These are phyloP conservation scores for Medicago lupulina DNA, from an alignment of 306 rosid species.

Conservation along the genomic window DNA sequence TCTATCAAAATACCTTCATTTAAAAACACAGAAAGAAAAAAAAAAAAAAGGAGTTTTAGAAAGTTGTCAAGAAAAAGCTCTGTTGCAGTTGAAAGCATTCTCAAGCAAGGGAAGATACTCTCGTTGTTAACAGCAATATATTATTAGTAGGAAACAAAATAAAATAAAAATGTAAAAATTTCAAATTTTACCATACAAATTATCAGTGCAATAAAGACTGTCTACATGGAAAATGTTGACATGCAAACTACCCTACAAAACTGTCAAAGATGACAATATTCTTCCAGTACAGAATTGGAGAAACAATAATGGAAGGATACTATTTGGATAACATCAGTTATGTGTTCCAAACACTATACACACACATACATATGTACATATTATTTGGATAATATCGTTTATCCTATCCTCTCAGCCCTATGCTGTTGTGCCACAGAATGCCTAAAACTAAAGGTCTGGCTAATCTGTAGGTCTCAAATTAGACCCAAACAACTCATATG, in stretches of 20 bases:
- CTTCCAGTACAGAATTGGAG: neutral
- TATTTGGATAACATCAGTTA: neutral
- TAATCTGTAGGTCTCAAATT: neutral
- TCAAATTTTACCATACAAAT: neutral
- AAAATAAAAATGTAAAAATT: neutral
- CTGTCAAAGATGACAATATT: neutral
- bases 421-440: too few species aligned
- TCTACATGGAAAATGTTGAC: slow-evolving; percentile 12
- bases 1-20: slow-evolving; percentile 82
- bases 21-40: neutral
- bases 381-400: too few species aligned
- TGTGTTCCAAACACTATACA: neutral
- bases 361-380: too few species aligned
- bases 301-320: neutral
- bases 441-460: too few species aligned
- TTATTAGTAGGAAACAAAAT: too few species aligned
- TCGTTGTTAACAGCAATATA: neutral
- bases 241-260: slow-evolving; percentile 13
- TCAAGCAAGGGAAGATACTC: slow-evolving; percentile 4
- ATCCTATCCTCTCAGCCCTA: too few species aligned
- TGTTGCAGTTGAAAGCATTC: neutral
- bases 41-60: neutral
- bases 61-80: neutral
- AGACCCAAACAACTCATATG: slow-evolving; percentile 7
- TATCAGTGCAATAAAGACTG: neutral